Conservation (phyloP, 371 early-diverging fungal species). For the Catenaria anguillulae region DNA sequence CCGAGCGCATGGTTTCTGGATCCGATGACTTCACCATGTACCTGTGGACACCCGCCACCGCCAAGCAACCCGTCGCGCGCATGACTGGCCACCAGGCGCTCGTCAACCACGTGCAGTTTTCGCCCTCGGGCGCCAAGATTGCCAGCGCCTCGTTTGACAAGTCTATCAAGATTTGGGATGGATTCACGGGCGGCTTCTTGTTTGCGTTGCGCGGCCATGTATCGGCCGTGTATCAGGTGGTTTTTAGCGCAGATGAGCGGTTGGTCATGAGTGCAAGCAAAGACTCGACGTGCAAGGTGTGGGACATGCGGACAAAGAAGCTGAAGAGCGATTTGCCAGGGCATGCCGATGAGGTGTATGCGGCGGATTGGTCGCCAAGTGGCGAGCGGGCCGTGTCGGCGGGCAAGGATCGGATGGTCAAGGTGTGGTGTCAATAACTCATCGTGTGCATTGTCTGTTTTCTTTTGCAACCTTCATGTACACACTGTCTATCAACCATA, state of each 20-base stretch:
- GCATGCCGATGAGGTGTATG: constrained; percentile 89
- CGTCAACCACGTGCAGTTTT: constrained; percentile 84
- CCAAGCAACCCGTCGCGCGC: constrained; percentile 71
- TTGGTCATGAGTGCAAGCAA: constrained; percentile 77
- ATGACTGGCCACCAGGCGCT: constrained; percentile 41
- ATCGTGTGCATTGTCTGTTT: no score
- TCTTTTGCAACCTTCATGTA: no score
- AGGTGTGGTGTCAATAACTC: constrained; percentile 37
- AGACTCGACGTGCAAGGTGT: constrained; percentile 85
- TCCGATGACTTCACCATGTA: constrained; percentile 96
- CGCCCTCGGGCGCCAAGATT: constrained; percentile 80
- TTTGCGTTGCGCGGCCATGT: constrained; percentile 87
- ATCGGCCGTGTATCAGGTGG: constrained; percentile 82
- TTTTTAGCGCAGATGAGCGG: constrained; percentile 82
- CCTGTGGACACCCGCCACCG: constrained; percentile 72
- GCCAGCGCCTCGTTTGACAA: constrained; percentile 97
- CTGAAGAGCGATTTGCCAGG: constrained; percentile 86
- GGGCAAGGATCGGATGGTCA: constrained; percentile 79
- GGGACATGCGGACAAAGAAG: constrained; percentile 77
- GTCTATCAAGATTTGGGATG: constrained; percentile 88
- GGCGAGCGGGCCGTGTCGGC: constrained; percentile 86
- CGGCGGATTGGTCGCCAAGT: constrained; percentile 88
- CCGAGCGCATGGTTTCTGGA: constrained; percentile 76
- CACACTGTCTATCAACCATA: no score
- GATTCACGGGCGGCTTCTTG: constrained; percentile 80